Conservation (phyloP, 495 filamentous ascomycete species). For the Entonaema liquescens region DNA sequence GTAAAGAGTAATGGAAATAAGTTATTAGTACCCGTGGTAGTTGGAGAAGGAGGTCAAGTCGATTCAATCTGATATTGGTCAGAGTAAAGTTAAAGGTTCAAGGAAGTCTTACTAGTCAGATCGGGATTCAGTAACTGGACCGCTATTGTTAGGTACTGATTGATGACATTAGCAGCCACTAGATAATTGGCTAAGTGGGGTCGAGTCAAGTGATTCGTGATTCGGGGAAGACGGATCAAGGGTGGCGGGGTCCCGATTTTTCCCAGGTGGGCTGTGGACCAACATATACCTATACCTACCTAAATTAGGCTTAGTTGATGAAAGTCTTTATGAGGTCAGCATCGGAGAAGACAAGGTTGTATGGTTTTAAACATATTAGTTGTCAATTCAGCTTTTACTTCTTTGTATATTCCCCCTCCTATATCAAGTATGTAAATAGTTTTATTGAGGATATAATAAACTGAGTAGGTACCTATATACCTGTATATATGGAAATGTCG, state of each 20-base stretch:
- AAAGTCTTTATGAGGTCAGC: background rate
- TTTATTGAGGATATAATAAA: background rate
- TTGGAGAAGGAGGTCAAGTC: slow-evolving; percentile 8
- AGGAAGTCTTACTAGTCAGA: background rate
- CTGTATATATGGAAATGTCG: background rate
- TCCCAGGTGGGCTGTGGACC: background rate
- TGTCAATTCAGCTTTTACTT: background rate
- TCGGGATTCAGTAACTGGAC: background rate
- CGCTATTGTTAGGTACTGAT: background rate
- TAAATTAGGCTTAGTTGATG: background rate
- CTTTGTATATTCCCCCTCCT: background rate
- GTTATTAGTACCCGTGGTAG: background rate
- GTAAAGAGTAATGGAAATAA: background rate
- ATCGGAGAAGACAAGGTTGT: background rate
- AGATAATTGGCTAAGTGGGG: slow-evolving; percentile 8
- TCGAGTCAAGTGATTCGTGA: slow-evolving; percentile 29
- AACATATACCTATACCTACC: background rate
- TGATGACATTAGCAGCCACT: slow-evolving; percentile 6
- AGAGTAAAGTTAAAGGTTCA: background rate
- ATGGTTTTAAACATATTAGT: background rate
- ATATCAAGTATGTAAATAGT: background rate
- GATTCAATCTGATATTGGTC: slow-evolving; percentile 20
- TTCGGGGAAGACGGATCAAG: slow-evolving; percentile 16
- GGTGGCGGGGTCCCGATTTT: background rate
- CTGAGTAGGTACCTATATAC: background rate